These are phyloP conservation scores for Backusella tarrabulga DNA, from an alignment of 192 early-diverging fungal genomes.

Conservation along the genomic window DNA sequence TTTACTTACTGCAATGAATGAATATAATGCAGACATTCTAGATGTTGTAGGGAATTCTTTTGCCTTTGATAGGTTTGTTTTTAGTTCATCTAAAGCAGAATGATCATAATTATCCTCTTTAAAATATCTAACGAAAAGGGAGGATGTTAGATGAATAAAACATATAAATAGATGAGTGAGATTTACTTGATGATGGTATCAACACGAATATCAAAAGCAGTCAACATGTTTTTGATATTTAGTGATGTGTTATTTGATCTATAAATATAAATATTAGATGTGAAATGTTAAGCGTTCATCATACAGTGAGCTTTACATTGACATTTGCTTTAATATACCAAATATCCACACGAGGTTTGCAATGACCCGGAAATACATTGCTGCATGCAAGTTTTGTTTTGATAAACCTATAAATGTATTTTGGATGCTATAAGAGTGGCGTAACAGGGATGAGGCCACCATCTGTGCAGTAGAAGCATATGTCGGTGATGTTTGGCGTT, in stretches of 20 bases:
- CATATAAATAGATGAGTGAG: slow-evolving; percentile 10
- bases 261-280: neutral
- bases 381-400: slow-evolving; percentile 36
- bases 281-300: neutral
- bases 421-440: slow-evolving; percentile 48
- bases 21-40: slow-evolving; percentile 23
- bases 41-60: slow-evolving; percentile 33
- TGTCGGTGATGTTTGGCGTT: slow-evolving; percentile 34
- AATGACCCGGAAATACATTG: slow-evolving; percentile 47
- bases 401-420: slow-evolving; percentile 48
- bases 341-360: slow-evolving; percentile 54
- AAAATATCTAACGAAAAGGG: slow-evolving; percentile 2
- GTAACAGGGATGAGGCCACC: slow-evolving; percentile 40
- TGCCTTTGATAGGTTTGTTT: slow-evolving; percentile 33
- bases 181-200: slow-evolving; percentile 33
- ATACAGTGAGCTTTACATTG: slow-evolving; percentile 18
- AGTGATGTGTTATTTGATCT: slow-evolving; percentile 22
- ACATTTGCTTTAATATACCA: slow-evolving; percentile 43
- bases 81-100: slow-evolving; percentile 30
- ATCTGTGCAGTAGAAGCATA: slow-evolving; percentile 38
- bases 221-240: slow-evolving; percentile 44
- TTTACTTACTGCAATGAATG: slow-evolving; percentile 27
- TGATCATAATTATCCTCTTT: slow-evolving; percentile 20
- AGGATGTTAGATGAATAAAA: neutral
- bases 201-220: slow-evolving; percentile 37